These are phyloP conservation scores for Boletus rubroflammeus DNA, from an alignment of 768 basidiomycete species.

Conservation along the genomic window DNA sequence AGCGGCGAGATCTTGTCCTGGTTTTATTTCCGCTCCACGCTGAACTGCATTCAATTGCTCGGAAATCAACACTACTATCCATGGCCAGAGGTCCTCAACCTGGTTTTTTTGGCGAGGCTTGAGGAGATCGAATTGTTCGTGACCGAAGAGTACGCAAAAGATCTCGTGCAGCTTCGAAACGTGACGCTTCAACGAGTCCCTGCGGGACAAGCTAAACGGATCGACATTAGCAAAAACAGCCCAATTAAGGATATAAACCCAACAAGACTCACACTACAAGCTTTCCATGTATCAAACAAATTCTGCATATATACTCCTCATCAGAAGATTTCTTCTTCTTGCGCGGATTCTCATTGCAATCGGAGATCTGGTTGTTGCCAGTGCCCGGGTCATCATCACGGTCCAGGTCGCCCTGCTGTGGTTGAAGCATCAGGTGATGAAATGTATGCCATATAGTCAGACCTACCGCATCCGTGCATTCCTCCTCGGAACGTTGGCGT, in stretches of 20 bases:
- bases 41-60: neutral
- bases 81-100: neutral
- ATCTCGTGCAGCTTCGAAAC: neutral
- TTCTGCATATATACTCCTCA: neutral
- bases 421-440: neutral
- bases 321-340: neutral
- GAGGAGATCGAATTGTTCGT: neutral
- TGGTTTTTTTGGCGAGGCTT: neutral
- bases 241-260: too few relatives aligned
- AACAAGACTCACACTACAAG: neutral
- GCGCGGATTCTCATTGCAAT: neutral
- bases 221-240: neutral
- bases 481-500: neutral
- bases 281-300: neutral
- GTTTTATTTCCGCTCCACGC: neutral
- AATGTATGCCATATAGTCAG: neutral
- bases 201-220: slow-evolving; percentile 4
- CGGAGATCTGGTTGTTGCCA: neutral
- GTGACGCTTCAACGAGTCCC: slow-evolving; percentile 10
- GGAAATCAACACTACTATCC: neutral
- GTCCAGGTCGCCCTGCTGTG: neutral
- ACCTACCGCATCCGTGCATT: neutral
- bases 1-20: neutral
- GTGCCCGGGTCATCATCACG: neutral
- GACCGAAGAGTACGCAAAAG: neutral